Conservation (phyloP, 1,139 yeast species). For the Saccharomycopsis crataegensis region DNA sequence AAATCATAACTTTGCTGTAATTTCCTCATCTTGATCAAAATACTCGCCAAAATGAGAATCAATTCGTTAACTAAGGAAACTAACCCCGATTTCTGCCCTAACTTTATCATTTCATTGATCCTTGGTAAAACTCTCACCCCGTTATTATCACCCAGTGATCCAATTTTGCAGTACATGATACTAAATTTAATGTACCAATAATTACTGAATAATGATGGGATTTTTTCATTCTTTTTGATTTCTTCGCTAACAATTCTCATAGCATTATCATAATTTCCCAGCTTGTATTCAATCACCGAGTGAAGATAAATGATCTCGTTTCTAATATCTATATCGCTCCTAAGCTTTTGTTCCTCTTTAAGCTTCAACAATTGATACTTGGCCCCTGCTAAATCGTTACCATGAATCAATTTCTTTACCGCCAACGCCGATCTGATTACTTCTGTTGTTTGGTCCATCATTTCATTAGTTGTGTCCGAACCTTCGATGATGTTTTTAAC, state of each 20-base stretch:
- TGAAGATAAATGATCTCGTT: constrained; percentile 25
- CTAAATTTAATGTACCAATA: constrained; percentile 38
- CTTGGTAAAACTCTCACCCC: constrained; percentile 27
- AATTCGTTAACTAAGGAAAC: constrained; percentile 36
- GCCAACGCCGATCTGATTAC: neutral
- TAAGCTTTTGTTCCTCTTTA: constrained; percentile 18
- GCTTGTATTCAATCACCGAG: constrained; percentile 23
- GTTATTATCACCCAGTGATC: constrained; percentile 31
- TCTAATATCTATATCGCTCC: constrained; percentile 23
- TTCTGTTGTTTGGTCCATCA: neutral
- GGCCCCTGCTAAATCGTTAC: constrained; percentile 17
- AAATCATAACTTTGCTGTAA: constrained; percentile 34
- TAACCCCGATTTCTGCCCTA: constrained; percentile 31
- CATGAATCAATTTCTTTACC: constrained; percentile 1
- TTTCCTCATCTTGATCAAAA: constrained; percentile 31
- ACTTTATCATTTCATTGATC: constrained; percentile 3
- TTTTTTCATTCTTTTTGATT: constrained; percentile 26
- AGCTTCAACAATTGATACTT: constrained; percentile 2
- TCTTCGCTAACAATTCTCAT: constrained; percentile 30
- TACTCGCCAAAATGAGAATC: constrained; percentile 33
- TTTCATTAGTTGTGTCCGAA: neutral
- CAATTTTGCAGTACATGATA: constrained; percentile 36
- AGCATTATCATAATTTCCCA: constrained; percentile 31
- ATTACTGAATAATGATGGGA: constrained; percentile 28
- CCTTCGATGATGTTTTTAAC: neutral